These are phyloP conservation scores for Trichosporon coremiiforme DNA, from an alignment of 1,284 basidiomycete genomes.

Conservation along the genomic window DNA sequence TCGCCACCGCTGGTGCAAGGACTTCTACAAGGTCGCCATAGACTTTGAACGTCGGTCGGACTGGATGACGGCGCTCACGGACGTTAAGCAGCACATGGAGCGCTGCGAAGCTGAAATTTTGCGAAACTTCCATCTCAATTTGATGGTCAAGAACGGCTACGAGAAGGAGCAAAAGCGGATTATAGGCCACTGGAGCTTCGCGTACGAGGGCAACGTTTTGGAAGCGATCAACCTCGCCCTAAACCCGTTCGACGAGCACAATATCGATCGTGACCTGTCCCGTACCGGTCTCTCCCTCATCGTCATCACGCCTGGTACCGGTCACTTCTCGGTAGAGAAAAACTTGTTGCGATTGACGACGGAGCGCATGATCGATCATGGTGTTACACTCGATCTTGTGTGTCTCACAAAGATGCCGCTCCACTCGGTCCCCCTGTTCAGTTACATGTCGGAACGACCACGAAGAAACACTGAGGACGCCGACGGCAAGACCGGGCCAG, in stretches of 20 bases:
- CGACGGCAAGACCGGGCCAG: conserved; percentile 36
- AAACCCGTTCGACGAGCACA: conserved; percentile 94
- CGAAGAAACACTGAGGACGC: conserved; percentile 43
- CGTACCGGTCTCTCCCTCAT: conserved; percentile 84
- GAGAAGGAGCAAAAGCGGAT: conserved; percentile 46
- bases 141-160: conserved; percentile 46
- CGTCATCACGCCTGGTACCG: conserved; percentile 90
- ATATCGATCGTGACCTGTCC: conserved; percentile 91
- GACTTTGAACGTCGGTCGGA: conserved; percentile 86
- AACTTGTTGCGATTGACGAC: conserved; percentile 87
- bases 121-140: conserved; percentile 70
- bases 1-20: conserved; percentile 81
- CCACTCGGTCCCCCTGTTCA: conserved; percentile 86
- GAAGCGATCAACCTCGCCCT: conserved; percentile 92
- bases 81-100: conserved; percentile 84
- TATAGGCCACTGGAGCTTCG: conserved; percentile 55
- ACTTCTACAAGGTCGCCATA: conserved; percentile 92
- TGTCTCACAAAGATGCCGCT: conserved; percentile 89
- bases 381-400: conserved; percentile 85
- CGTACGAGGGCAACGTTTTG: conserved; percentile 91
- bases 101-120: conserved; percentile 84
- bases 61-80: conserved; percentile 82
- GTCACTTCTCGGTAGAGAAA: conserved; percentile 90
- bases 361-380: conserved; percentile 93
- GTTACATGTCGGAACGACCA: conserved; percentile 59